Percentiles rank a stretch among this genome's conserved stretches.
Conservation (phyloP, 2,329 filamentous ascomycete species). For the Hypoxylon sp. region DNA sequence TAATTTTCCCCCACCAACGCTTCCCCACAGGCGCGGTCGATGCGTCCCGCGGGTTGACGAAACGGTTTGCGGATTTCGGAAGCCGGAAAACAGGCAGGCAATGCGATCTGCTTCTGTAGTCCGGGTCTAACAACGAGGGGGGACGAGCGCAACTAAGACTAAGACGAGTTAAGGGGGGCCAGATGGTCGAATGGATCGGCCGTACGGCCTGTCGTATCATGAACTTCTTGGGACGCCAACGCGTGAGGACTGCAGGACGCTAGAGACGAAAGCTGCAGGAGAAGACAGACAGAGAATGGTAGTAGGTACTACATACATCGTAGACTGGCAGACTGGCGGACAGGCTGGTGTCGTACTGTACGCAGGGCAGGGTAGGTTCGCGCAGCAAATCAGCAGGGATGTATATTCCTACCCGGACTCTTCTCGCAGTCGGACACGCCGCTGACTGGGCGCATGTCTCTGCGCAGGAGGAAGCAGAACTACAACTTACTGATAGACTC, state of each 20-base stretch:
- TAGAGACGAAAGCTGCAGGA: slow-evolving; percentile 8
- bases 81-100: slow-evolving; percentile 11
- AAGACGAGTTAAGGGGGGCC: too few species aligned
- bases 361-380: slow-evolving; percentile 7
- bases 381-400: slow-evolving; percentile 14
- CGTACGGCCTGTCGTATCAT: slow-evolving; percentile 15
- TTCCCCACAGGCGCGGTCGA: slow-evolving; percentile 29
- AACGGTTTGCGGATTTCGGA: slow-evolving; percentile 10
- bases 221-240: background rate
- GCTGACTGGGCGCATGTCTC: slow-evolving; percentile 6
- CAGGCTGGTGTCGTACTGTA: too few species aligned
- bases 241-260: slow-evolving; percentile 16
- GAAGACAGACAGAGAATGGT: too few species aligned
- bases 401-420: slow-evolving; percentile 23
- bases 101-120: background rate
- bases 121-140: slow-evolving; percentile 4
- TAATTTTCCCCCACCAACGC: slow-evolving; percentile 25
- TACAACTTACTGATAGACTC: slow-evolving; percentile 4
- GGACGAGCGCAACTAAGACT: too few species aligned
- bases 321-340: too few species aligned
- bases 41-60: slow-evolving; percentile 12
- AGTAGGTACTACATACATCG: too few species aligned
- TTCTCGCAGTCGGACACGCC: slow-evolving; percentile 10
- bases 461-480: background rate
- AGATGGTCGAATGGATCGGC: slow-evolving; percentile 5